These are phyloP conservation scores for Xanthoconium stramineum DNA, from an alignment of 768 basidiomycete species.

Conservation along the genomic window DNA sequence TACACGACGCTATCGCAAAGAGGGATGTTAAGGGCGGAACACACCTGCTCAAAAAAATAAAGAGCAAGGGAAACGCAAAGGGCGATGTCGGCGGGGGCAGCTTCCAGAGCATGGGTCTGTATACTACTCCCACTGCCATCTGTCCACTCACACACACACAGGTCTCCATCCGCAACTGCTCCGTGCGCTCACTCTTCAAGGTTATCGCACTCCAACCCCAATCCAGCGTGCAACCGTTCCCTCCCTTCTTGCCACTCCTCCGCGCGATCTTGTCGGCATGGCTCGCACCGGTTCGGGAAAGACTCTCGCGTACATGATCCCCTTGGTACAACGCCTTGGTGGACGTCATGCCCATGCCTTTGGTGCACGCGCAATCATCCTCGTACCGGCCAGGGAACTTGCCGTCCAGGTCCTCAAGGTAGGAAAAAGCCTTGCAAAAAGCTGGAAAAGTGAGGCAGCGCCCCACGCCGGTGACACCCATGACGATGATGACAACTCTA, in stretches of 20 bases:
- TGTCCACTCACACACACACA: slow-evolving; percentile 28
- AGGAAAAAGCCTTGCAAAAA: slow-evolving; percentile 89
- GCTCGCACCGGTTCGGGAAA: slow-evolving; percentile 98
- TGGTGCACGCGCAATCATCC: slow-evolving; percentile 82
- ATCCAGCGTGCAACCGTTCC: slow-evolving; percentile 93
- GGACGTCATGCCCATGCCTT: slow-evolving; percentile 77
- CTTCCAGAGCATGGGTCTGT: slow-evolving; percentile 93
- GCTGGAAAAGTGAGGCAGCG: slow-evolving; percentile 61
- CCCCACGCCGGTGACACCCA: slow-evolving; percentile 73
- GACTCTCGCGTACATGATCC: slow-evolving; percentile 93
- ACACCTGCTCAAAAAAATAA: slow-evolving; percentile 71
- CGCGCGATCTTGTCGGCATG: slow-evolving; percentile 95
- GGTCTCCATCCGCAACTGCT: slow-evolving; percentile 82
- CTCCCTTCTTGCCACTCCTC: slow-evolving; percentile 74
- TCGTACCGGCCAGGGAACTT: slow-evolving; percentile 91
- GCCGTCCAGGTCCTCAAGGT: slow-evolving; percentile 93
- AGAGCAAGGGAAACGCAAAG: slow-evolving; percentile 68
- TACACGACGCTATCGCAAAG: slow-evolving; percentile 67
- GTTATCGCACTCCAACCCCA: slow-evolving; percentile 92
- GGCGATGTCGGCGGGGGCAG: slow-evolving; percentile 89
- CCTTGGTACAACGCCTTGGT: slow-evolving; percentile 81
- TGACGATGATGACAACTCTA: slow-evolving; percentile 47
- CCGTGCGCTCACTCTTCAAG: slow-evolving; percentile 84
- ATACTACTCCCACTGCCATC: background rate
- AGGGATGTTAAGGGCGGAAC: slow-evolving; percentile 74